A percentile compares a stretch with the other conserved stretches of the same genome.
Conservation (phyloP, 768 basidiomycete species). For the Rhodocollybia butyracea region DNA sequence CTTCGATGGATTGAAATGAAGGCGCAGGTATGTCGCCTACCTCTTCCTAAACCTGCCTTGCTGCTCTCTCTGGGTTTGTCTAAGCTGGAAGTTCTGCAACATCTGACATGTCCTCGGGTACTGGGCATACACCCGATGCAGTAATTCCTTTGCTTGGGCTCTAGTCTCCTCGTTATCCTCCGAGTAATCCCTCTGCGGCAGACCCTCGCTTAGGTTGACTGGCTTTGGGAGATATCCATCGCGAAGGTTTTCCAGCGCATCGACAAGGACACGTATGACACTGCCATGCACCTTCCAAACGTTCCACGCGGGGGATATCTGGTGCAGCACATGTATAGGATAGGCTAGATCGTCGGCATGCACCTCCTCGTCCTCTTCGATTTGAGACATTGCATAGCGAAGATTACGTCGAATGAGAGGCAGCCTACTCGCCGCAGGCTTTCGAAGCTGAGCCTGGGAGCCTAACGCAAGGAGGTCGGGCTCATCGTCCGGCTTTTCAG, state of each 20-base stretch:
- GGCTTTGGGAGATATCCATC: conserved; percentile 49
- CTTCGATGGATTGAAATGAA: no score
- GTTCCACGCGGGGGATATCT: conserved; percentile 62
- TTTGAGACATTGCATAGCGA: conserved; percentile 10
- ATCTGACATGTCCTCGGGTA: conserved; percentile 45
- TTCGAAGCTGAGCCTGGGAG: background rate
- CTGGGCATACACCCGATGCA: conserved; percentile 43
- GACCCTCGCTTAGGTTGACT: conserved; percentile 24
- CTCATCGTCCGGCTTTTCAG: background rate
- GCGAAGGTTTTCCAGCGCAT: conserved; percentile 44
- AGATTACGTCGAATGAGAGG: conserved; percentile 8
- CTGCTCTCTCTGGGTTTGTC: background rate
- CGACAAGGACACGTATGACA: conserved; percentile 44
- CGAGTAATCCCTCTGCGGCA: conserved; percentile 18
- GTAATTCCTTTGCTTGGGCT: conserved; percentile 33
- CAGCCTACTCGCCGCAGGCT: conserved; percentile 2
- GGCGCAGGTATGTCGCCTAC: no score
- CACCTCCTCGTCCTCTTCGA: conserved; percentile 11
- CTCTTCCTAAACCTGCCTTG: no score
- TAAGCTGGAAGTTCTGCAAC: conserved; percentile 16
- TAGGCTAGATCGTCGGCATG: conserved; percentile 48
- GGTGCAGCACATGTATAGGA: conserved; percentile 57
- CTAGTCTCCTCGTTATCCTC: conserved; percentile 20
- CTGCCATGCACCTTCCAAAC: conserved; percentile 61
- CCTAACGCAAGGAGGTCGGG: background rate